Base-by-base conservation (phyloP, 1,284 basidiomycete genomes). In the Ustilago sp. region DNA sequence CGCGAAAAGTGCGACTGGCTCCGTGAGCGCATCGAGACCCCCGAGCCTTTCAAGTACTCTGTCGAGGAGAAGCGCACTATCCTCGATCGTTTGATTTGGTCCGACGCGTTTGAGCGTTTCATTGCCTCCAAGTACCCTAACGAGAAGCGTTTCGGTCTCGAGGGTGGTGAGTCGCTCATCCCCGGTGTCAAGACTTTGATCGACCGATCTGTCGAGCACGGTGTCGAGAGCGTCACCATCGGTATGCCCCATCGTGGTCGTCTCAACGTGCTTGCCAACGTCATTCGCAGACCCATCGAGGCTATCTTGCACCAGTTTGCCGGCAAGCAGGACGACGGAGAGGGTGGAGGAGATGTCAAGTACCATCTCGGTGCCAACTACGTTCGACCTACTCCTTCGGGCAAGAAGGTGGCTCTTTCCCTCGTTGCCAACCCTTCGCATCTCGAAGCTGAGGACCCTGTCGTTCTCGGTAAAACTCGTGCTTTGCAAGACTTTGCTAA, bases 1-100 rank as follows among this genome's bases (percentile, higher is more conserved):
- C 94, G 96, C 88, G 94, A 95, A 81, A 94, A 98, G 87, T 99
- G 97, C 86, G 95, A 99, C 88, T 99, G 97, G 97, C 95, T 99
- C 81, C 91, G 97, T 79, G 94, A 95, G 87, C 93, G 97, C 75
- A 90, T 99, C 63, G 97, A 99, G 88, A 92, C 93, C 28, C 97
- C 97, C 5, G 92, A 93, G 82, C 96, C 96, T n/a, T 98, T 94
- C 94, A 94, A 94, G 85, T 99, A 99, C 88, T 93, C 93, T 53
- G 90, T 94, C 68, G 97, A 99, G 85, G 96, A 99, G 89, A 99
- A 99, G 89, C 92, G 95, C 67, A 96, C 97, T 92, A 97, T 99
- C 79, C 91, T 99, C 68, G 97, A 99, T 88, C 93, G 97, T 72
- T 91, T 98, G 84, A 98, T 98, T 87, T 99, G 97, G 97, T 99